Conservation (phyloP, 768 basidiomycete genomes). For the Mycena latifolia region DNA sequence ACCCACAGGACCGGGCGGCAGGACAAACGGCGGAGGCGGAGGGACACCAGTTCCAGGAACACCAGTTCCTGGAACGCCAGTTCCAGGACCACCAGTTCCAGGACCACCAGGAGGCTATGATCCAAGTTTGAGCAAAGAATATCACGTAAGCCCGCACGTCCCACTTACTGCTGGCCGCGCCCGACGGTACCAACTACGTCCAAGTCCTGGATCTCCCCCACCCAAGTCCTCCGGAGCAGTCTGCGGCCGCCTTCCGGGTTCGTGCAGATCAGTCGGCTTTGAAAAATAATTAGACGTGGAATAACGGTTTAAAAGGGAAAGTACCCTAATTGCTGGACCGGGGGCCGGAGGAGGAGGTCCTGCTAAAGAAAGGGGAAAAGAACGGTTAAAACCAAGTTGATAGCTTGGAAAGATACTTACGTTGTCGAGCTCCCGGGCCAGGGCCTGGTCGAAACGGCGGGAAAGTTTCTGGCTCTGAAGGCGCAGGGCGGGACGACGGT, state of each 20-base stretch:
- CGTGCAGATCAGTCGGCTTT: conserved; percentile 3
- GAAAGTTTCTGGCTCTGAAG: conserved; percentile 6
- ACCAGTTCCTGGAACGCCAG: not conserved
- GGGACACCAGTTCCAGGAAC: not conserved
- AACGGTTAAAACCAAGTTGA: not conserved
- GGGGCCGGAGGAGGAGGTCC: not conserved
- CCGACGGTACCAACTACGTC: conserved; percentile 47
- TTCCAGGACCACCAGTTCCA: too few relatives aligned
- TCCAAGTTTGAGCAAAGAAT: not conserved
- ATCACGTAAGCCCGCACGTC: not conserved
- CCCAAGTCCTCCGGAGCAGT: conserved; percentile 8
- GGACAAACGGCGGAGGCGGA: conserved; percentile 34
- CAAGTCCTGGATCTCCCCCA: not conserved
- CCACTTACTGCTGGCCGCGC: conserved; percentile 9
- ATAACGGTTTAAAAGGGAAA: not conserved
- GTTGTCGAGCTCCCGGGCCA: not conserved
- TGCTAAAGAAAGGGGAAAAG: not conserved
- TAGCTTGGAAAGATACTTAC: too few relatives aligned
- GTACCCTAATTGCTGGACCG: conserved; percentile 2
- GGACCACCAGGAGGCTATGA: not conserved
- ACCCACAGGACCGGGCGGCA: conserved; percentile 70
- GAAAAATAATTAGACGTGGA: not conserved
- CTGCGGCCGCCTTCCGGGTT: conserved; percentile 14
- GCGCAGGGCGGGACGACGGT: not conserved
- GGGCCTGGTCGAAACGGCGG: not conserved